Evolutionary conservation across 1,139 yeast genomes (phyloP), one percentile per base, ranked within the genome.

Genomic region (Geotrichum europaeum): DNA sequence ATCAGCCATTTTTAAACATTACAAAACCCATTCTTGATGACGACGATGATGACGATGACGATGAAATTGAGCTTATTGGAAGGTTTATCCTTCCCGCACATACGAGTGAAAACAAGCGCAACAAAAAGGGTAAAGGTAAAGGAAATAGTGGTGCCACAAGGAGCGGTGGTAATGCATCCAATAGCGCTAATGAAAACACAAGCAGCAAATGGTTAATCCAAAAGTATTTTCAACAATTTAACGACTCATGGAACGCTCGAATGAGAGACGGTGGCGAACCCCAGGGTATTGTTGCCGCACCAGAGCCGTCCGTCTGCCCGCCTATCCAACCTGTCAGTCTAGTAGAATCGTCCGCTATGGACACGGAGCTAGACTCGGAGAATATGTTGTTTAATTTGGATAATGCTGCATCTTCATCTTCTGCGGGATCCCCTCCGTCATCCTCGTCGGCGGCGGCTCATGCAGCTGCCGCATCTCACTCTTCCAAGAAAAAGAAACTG

Each of bases 221-320:
- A 47, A 55, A 56, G 28, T 62, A 62, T 36, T 54, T 62, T 47
- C 56, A 57, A 20, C 62, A 60, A 22, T 55, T 62, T 20, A 62
- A 62, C 56, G 58, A 59, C 49, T 59, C 62, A n/a, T 62, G 62
- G 64, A 57, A 56, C 28, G 61, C 61, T 1, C 47, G 47, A 15
- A 58, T 55, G 45, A 32, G 56, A 13, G 49, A 59, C 12, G 66
- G 68, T 25, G 81, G 73, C 25, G 81, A 84, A 65, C 89, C 89
- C 0, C 79, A 75, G 22, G 87, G 86, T 0, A 82, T 84, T 20
- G 77, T 75, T 10, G 77, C 77, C 4, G 82, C 85, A 24, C 78
- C 76, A 1, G 79, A 81, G 58, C 79, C 79, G 32, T 77, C 76
- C 53, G 77, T 76, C 43, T 76, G 77, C 53, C 84, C 86, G 0